Conservation (phyloP, 2,329 filamentous ascomycete species). For the Epicoccum nigrum region DNA sequence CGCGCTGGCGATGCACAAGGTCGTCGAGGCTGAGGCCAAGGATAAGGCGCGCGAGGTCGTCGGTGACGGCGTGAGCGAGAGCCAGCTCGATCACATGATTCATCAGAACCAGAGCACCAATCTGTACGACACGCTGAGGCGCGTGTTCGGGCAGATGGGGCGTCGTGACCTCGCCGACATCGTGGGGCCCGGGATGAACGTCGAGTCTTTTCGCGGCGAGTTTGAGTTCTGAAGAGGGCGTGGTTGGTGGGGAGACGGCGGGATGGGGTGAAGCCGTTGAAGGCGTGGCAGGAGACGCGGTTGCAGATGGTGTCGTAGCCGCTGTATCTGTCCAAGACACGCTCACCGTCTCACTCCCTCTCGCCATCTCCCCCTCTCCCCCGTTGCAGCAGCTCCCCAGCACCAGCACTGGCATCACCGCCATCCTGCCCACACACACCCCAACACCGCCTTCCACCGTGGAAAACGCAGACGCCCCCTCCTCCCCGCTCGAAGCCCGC, state of each 20-base stretch:
- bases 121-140: conserved; percentile 87
- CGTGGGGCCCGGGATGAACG: conserved; percentile 88
- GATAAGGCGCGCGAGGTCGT: conserved; percentile 85
- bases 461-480: not conserved
- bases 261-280: conserved; percentile 2
- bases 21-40: conserved; percentile 83
- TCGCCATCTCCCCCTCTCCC: not conserved
- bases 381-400: too few relatives aligned
- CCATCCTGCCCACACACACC: not conserved
- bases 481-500: not conserved
- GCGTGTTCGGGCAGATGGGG: conserved; percentile 97
- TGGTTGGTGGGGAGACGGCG: conserved; percentile 4
- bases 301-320: not conserved
- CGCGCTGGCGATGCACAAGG: conserved; percentile 93
- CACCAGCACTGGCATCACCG: not conserved
- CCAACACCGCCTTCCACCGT: not conserved
- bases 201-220: conserved; percentile 84
- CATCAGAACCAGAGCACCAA: conserved; percentile 97
- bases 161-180: conserved; percentile 84
- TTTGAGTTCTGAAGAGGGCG: conserved; percentile 74
- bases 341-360: not conserved
- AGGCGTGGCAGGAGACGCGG: not conserved
- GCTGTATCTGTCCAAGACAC: too few relatives aligned
- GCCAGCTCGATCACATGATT: conserved; percentile 82
- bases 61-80: conserved; percentile 65